Base-by-base conservation (phyloP, 139 green algal genomes). In the Micractinium conductrix region DNA sequence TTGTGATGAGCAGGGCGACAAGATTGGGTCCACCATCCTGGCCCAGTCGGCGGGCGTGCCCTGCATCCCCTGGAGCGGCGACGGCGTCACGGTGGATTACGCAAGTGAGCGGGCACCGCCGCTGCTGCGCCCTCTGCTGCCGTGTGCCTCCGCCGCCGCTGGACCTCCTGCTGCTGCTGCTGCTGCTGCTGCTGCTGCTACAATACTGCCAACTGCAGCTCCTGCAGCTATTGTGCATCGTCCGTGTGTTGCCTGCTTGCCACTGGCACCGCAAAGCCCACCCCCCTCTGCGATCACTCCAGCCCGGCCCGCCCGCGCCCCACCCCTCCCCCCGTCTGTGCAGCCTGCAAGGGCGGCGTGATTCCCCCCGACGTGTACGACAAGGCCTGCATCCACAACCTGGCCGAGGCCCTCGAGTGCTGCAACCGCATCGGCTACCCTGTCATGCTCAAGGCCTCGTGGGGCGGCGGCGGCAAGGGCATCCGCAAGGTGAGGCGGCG, bases 401-500 rank as follows among this genome's bases (percentile, higher is more conserved):
- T 95, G 62, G 93, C 95, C 21, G 92, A 95, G 73, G 95, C 95
- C 3, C 74, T 97, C 50, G 88, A 84, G 37, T 88, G 86, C 43
- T 98, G 94, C 89, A 55, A 88, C 17, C 44, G 53, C 45, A 97
- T 99, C 43, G 96, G 96, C 44, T 99, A 97, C 90, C 97, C 97
- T 19, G 87, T 96, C 55, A 99, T 99, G 97, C 95, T 99, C 73
- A 99, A 99, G 88, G 97, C 96, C 8, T 96, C 91, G 0, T 99
- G 96, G 96, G 97, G 97, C 38, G 97, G 97, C n/a, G 97, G 97
- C 70, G 97, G 97, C 84, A 99, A 99, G 88, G 97, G 97, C 81
- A 99, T 99, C 81, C 88, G 96, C 38, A 96, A 94, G 84, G 95
- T 96, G 69, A 2, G 60, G n/a, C 4, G 6, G 16, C 37, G 43